Conservation (phyloP, 768 basidiomycete species). For the Suillus lakei region DNA sequence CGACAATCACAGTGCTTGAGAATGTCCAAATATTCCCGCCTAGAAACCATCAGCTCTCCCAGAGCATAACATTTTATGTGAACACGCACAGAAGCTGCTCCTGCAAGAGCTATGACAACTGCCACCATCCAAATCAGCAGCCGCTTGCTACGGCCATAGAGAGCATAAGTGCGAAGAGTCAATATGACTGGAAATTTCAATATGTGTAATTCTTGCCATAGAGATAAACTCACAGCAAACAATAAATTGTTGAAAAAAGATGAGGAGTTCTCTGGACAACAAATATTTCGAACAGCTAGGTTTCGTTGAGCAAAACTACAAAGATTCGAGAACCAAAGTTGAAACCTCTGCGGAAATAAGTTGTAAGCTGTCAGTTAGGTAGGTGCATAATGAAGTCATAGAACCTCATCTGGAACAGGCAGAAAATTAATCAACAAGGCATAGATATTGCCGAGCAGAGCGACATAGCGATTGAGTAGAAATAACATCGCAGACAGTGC, state of each 20-base stretch:
- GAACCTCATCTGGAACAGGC: constrained; percentile 11
- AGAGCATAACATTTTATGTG: not conserved
- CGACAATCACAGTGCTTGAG: not conserved
- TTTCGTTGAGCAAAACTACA: not conserved
- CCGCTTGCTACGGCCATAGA: constrained; percentile 48
- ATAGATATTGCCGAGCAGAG: constrained; percentile 44
- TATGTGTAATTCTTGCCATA: not conserved
- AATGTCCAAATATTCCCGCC: not conserved
- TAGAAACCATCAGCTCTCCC: not conserved
- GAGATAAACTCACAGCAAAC: constrained; percentile 46
- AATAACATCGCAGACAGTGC: constrained; percentile 47
- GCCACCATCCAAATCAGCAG: constrained; percentile 41
- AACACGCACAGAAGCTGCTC: constrained; percentile 41
- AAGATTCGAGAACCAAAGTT: not conserved
- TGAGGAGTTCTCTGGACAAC: constrained; percentile 44
- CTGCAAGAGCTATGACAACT: constrained; percentile 35
- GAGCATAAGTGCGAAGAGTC: constrained; percentile 52
- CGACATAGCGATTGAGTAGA: constrained; percentile 54
- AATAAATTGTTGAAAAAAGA: constrained; percentile 49
- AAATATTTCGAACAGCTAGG: constrained; percentile 45
- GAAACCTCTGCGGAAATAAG: constrained; percentile 9
- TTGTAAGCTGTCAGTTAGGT: not conserved
- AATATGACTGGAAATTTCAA: constrained; percentile 40
- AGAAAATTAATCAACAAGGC: constrained; percentile 35
- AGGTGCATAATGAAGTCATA: not conserved